phyloP scores from a whole-genome alignment of 768 basidiomycete species.

The Hirschioporus abietinus region DNA sequence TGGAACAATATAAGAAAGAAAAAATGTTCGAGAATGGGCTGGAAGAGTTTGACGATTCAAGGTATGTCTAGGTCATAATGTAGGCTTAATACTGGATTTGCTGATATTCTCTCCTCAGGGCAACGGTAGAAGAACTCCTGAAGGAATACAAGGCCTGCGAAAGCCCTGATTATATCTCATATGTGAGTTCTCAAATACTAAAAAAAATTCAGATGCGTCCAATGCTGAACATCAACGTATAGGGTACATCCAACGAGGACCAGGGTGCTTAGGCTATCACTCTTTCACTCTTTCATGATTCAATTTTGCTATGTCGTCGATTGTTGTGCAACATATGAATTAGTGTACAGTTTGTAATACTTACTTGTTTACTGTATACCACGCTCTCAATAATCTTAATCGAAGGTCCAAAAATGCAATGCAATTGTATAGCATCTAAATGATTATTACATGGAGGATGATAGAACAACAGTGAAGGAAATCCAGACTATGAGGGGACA shows the following conservation, averaged over 20 bases:
- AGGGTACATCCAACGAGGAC: not conserved
- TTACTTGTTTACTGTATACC: not conserved
- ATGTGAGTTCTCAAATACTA: constrained; percentile 41
- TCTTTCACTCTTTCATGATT: not conserved
- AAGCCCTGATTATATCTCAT: constrained; percentile 89
- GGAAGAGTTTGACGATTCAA: constrained; percentile 97
- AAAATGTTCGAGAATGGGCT: constrained; percentile 90
- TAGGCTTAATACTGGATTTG: not conserved
- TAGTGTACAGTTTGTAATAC: not conserved
- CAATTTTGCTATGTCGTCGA: not conserved
- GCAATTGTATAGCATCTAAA: not conserved
- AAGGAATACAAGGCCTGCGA: constrained; percentile 97
- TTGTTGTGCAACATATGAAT: not conserved
- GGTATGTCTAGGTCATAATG: constrained; percentile 39
- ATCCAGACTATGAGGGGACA: constrained; percentile 25
- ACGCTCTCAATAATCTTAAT: not conserved
- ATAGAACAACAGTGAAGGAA: not conserved
- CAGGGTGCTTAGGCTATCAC: not conserved
- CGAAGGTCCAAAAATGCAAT: not conserved
- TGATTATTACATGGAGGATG: not conserved
- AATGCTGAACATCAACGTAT: not conserved
- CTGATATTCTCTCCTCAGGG: constrained; percentile 37
- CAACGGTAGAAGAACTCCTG: constrained; percentile 79
- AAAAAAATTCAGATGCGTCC: not conserved
- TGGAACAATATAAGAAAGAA: constrained; percentile 98